Base-by-base conservation (phyloP, 1,284 basidiomycete genomes). In the Afroboletus lepidellus region DNA sequence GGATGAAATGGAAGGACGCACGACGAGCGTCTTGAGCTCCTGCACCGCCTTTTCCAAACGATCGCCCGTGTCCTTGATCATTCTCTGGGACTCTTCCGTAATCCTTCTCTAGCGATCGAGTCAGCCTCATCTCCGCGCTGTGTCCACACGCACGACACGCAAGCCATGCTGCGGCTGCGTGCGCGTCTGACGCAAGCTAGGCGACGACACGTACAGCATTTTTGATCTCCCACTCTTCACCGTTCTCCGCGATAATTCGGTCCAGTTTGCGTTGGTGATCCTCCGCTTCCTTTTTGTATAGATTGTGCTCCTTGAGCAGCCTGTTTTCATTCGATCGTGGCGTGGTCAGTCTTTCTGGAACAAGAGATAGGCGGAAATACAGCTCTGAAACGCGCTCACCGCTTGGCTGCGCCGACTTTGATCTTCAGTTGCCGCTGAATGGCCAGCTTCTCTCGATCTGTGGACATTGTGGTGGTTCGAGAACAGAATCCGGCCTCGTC, bases 141-240 rank as follows among this genome's bases (percentile, higher is more conserved):
- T 65, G 62, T 8, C 42, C 51, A 37, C 61, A 49, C 43, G 30
- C 52, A 49, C 48, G 41, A 51, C 53, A 52, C 50, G 56, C 49
- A 51, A 51, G 54, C 47, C 27, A 30, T 37, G 43, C 8, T 18
- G 13, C 18, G 16, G 20, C 45, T 13, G 33, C 33, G 36, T 27
- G 46, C 23, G 37, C 11, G 41, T 36, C 46, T 51, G 52, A 45
- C 43, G 27, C 30, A 39, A 24, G 37, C 21, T 30, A 39, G 43
- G 44, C 46, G 46, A 48, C 8, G 46, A 74, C 46, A 76, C 88
- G 65, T 67, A 92, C 92, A 59, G 82, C 84, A 70, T 89, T 91
- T 68, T 85, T 85, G 65, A 92, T 77, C 59, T 92, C 85, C 79
- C 88, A 92, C 37, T 85, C 86, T 59, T 93, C 90, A 21, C 79